Evolutionary conservation across 2,329 filamentous ascomycete species (phyloP).

Genomic region (Aureobasidium namibiae): DNA sequence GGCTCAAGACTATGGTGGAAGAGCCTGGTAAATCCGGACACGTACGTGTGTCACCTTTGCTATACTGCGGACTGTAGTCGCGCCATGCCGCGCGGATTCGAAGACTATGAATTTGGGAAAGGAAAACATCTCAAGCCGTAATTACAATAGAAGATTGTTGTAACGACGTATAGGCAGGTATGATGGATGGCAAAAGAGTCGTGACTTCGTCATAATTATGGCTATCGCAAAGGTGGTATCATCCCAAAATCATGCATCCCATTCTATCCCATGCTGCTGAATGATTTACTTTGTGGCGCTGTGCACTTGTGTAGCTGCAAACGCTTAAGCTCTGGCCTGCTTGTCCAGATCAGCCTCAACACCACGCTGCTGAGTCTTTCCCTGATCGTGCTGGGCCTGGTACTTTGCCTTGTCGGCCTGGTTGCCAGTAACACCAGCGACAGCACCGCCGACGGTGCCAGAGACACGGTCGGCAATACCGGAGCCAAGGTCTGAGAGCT

Average conservation of each 20-base stretch:
- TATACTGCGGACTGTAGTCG: too few species aligned
- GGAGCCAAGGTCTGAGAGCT: conserved; percentile 63
- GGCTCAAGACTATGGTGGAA: too few species aligned
- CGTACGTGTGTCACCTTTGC: too few species aligned
- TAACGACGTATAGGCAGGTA: background rate
- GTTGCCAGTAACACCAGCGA: conserved; percentile 68
- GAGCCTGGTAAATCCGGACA: too few species aligned
- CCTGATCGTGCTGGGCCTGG: conserved; percentile 64
- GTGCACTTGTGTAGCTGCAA: background rate
- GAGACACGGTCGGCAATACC: conserved; percentile 49
- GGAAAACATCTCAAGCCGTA: too few species aligned
- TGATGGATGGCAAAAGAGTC: background rate
- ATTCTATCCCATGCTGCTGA: background rate
- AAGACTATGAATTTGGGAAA: background rate
- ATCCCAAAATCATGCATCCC: background rate
- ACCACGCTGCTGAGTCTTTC: conserved; percentile 76
- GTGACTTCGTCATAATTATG: conserved; percentile 1
- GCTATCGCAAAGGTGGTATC: conserved; percentile 2
- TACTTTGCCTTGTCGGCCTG: conserved; percentile 55
- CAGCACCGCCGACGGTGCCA: conserved; percentile 62
- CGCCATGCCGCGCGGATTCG: too few species aligned
- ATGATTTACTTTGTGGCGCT: background rate
- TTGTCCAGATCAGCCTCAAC: conserved; percentile 75
- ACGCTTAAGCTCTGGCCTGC: conserved; percentile 38
- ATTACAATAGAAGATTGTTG: background rate